phyloP scores from a whole-genome alignment of 2,329 filamentous ascomycete genomes.

The Dendrostoma leiphaemia region DNA sequence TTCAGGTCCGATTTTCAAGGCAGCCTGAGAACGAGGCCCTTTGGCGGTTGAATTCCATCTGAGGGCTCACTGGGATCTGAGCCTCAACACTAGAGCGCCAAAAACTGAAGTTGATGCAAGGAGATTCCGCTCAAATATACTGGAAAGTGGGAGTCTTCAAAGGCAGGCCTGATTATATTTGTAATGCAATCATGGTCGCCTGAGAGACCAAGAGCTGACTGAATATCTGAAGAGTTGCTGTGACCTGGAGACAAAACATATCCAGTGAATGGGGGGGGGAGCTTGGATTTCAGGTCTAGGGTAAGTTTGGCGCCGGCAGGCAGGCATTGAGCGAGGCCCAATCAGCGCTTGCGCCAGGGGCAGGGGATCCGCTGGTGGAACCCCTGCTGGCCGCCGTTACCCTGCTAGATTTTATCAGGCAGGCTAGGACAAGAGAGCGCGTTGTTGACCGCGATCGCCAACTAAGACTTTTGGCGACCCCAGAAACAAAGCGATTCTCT shows the following conservation, averaged over 20 bases:
- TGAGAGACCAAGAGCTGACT: no score
- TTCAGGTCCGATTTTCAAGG: neutral
- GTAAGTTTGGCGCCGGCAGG: neutral
- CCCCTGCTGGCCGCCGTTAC: neutral
- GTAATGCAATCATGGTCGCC: no score
- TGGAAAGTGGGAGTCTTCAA: no score
- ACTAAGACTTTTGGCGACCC: slow-evolving; percentile 5
- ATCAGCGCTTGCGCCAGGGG: neutral
- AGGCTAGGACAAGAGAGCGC: neutral
- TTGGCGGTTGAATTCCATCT: neutral
- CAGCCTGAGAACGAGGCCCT: neutral
- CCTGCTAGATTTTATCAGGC: slow-evolving; percentile 8
- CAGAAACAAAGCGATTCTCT: neutral
- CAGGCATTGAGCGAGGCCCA: neutral
- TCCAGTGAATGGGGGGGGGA: neutral
- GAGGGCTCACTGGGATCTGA: neutral
- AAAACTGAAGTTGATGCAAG: no score
- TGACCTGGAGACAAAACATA: no score
- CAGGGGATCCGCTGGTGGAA: neutral
- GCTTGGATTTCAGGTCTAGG: neutral
- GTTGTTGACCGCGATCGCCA: slow-evolving; percentile 6
- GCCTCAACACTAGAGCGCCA: no score
- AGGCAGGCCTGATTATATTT: no score
- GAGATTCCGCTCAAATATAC: no score
- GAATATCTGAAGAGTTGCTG: no score